A percentile compares a stretch with the other conserved stretches of the same genome.
Evolutionary conservation across 257 asterid species (phyloP).

Genomic region (Rauvolfia tetraphylla): DNA sequence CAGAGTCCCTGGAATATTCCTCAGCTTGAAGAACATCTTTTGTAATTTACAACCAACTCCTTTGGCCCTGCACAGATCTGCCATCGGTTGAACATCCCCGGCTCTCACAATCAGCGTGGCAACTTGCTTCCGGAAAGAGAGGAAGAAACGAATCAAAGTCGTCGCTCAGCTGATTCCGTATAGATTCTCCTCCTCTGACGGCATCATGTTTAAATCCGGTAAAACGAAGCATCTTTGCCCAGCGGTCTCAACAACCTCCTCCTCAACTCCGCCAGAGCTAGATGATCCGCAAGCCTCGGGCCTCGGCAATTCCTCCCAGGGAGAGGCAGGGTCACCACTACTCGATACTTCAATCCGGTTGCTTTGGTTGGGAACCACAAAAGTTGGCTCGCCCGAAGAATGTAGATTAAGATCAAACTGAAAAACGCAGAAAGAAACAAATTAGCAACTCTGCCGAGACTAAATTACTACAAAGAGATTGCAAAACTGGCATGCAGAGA

Average conservation of each 20-base stretch:
- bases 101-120: not conserved
- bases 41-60: slow-evolving; percentile 13
- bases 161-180: slow-evolving; percentile 14
- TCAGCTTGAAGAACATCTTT: not conserved
- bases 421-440: not conserved
- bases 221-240: slow-evolving; percentile 24
- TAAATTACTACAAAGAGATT: not conserved
- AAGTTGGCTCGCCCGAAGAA: slow-evolving; percentile 4
- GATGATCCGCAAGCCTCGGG: slow-evolving; percentile 11
- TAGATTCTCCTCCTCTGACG: slow-evolving; percentile 29
- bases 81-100: not conserved
- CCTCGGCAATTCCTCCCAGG: slow-evolving; percentile 8
- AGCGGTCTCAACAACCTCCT: not conserved
- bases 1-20: not conserved
- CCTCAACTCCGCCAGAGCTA: slow-evolving; percentile 6
- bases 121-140: slow-evolving; percentile 3
- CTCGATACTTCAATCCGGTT: slow-evolving; percentile 21
- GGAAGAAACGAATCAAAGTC: not conserved
- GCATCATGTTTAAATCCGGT: slow-evolving; percentile 38
- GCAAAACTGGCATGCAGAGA: not conserved
- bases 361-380: not conserved
- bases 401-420: slow-evolving; percentile 33
- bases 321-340: not conserved
- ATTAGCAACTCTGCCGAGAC: not conserved
- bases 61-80: not conserved